Evolutionary conservation across 345 rosid genomes (phyloP), one percentile per base, ranked within the genome.

Genomic region (Eucalyptus camaldulensis): DNA sequence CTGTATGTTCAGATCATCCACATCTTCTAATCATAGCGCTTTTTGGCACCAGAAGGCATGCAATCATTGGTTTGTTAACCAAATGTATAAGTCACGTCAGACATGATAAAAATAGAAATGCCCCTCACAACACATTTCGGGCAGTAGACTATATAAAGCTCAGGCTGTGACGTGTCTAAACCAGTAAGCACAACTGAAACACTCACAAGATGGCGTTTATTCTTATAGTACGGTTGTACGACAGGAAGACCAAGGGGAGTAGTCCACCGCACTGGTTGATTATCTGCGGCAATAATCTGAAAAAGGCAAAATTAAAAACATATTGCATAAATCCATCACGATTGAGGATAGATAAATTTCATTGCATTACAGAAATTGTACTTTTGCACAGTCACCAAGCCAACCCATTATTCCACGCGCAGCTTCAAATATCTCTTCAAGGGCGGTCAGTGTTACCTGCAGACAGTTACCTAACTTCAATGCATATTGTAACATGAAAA

Each of bases 331-430:
- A 85, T 60, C 40, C 44, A 62, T 85, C 44, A 47, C 4, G 15
- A 85, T 80, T 53, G 25, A 85, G 53, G 49, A 87, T 19, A 56
- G 49, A 86, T 13, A 85, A 67, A 21, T 24, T 86, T 54, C 50
- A 49, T 25, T 51, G 88, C 47, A 54, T 53, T 31, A 37, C 29
- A n/a, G 22, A n/a, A 62, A 58, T 8, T 86, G 44, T 87, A 96
- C 99, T 96, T 95, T 97, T 54, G 99, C 99, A 91, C 99, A 98
- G 90, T 95, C 98, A 89, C 98, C 96, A 87, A 98, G 96, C 99
- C 99, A 98, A 87, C 92, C 92, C 99, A 96, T 98, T 90, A 98
- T 98, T 92, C 94, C 94, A 47, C 99, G 96, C 43, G 99, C 98
- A 72, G 99, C 99, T 95, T 97, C 96, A 89, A 98, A 98, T 87